phyloP scores from a whole-genome alignment of 495 filamentous ascomycete genomes.

The Podospora didyma region DNA sequence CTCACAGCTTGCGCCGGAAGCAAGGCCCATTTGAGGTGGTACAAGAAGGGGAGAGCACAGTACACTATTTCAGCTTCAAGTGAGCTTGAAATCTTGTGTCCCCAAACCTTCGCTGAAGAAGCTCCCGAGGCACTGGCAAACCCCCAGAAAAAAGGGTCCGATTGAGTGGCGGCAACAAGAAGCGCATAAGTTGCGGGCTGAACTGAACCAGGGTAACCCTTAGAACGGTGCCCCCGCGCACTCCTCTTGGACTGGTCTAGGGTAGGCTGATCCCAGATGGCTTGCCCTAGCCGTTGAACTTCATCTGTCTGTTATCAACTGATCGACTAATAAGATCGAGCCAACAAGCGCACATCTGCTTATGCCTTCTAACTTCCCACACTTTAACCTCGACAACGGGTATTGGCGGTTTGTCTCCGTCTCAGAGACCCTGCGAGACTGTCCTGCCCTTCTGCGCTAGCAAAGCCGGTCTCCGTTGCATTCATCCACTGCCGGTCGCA shows the following conservation, averaged over 20 bases:
- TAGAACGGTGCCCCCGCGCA: constrained; percentile 11
- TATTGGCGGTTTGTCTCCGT: constrained; percentile 7
- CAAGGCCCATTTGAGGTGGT: neutral
- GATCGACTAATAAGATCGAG: constrained; percentile 29
- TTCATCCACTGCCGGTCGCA: constrained; percentile 14
- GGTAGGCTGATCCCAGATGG: constrained; percentile 22
- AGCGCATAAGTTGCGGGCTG: constrained; percentile 8
- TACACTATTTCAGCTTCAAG: constrained; percentile 3
- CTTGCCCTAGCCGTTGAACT: constrained; percentile 17
- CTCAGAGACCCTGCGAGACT: neutral
- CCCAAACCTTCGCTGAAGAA: neutral
- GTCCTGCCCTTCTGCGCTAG: constrained; percentile 9
- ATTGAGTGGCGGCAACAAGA: constrained; percentile 14
- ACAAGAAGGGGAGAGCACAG: neutral
- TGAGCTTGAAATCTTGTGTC: neutral
- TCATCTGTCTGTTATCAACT: constrained; percentile 13
- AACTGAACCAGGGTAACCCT: constrained; percentile 20
- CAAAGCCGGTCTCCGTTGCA: constrained; percentile 12
- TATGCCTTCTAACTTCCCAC: constrained; percentile 12
- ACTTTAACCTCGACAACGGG: constrained; percentile 11
- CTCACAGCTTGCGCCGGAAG: too few relatives aligned
- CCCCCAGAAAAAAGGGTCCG: constrained; percentile 7
- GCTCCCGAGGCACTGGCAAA: constrained; percentile 5
- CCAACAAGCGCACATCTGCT: constrained; percentile 12
- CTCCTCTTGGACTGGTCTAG: constrained; percentile 17